A percentile compares a stretch with the other conserved stretches of the same genome.
Conservation (phyloP, 208 protist species). For the Hexamita inflata region DNA sequence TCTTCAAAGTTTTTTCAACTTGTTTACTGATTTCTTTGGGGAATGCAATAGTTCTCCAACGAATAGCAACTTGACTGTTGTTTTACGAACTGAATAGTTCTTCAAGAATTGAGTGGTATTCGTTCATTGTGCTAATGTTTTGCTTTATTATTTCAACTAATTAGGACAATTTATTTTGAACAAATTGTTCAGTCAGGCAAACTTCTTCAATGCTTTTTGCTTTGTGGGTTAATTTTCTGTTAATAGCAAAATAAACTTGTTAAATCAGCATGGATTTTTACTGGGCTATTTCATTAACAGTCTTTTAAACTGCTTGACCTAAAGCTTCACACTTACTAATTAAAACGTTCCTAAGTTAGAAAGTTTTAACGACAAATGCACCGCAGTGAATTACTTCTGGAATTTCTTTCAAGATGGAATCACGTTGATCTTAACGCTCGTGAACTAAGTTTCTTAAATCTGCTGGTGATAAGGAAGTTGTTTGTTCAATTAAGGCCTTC, state of each 20-base stretch:
- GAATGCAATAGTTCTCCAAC: constrained; percentile 14
- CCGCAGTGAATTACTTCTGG: constrained; percentile 10
- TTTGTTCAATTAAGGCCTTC: background rate
- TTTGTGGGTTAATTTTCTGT: background rate
- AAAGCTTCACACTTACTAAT: background rate
- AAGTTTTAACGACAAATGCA: constrained; percentile 1
- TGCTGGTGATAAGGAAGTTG: background rate
- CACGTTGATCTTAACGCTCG: background rate
- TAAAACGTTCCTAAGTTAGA: background rate
- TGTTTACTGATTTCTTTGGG: background rate
- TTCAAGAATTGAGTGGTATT: constrained; percentile 19
- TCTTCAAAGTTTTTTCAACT: constrained; percentile 2
- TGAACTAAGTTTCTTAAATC: constrained; percentile 17
- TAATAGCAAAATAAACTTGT: constrained; percentile 6
- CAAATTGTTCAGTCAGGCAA: background rate
- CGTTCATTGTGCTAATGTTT: constrained; percentile 3
- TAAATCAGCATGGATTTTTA: background rate
- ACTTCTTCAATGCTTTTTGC: constrained; percentile 14
- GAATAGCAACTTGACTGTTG: background rate
- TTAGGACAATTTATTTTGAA: background rate
- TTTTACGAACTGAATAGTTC: background rate
- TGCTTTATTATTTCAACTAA: background rate
- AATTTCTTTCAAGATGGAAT: background rate
- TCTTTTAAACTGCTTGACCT: background rate
- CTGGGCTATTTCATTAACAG: constrained; percentile 1